Evolutionary conservation across 306 rosid genomes (phyloP), one percentile per base, ranked within the genome.

Genomic region (Glycine tomentella): DNA sequence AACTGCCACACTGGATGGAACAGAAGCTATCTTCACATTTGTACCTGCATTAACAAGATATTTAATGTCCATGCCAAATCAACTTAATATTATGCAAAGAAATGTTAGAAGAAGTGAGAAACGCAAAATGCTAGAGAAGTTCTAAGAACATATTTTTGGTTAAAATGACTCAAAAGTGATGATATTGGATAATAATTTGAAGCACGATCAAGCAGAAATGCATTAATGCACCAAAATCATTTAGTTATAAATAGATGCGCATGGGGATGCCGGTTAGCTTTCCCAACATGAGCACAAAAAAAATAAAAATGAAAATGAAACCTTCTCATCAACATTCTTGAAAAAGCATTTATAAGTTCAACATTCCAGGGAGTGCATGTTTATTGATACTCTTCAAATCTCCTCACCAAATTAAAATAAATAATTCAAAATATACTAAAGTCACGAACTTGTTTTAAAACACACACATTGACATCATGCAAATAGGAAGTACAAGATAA

Each of bases 11-110:
- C 76, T 86, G 58, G 90, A 86, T 67, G 98, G 96, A 81, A 72
- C 67, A 77, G 93, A 74, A 73, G 89, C 85, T 84, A 95, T 76
- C 90, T 93, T 95, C 84, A 93, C 98, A 80, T 90, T 93, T 81
- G 96, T 90, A 67, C 97, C 99, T 95, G 83, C 66, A 81, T 84
- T 56, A 80, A 83, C 63, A 78, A 57, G 13, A 70, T 36, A 42
- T 81, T 52, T 6, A 33, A 77, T 31, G 63, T 77, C 74, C 75
- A 72, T 15, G 71, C 77, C 66, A 81, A 59, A 75, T 59, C 61
- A 66, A 69, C 50, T 49, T 2, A 74, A 44, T 34, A 63, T 25
- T 12, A 25, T 2, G 72, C 50, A 49, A 10, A 48, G 16, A 49
- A 59, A 16, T 46, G 73, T 20, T 12, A 56, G 34, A 58, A 67